Evolutionary conservation across 2,329 filamentous ascomycete genomes (phyloP), one percentile per base, ranked within the genome.

Genomic region (Microsporum ferrugineum): DNA sequence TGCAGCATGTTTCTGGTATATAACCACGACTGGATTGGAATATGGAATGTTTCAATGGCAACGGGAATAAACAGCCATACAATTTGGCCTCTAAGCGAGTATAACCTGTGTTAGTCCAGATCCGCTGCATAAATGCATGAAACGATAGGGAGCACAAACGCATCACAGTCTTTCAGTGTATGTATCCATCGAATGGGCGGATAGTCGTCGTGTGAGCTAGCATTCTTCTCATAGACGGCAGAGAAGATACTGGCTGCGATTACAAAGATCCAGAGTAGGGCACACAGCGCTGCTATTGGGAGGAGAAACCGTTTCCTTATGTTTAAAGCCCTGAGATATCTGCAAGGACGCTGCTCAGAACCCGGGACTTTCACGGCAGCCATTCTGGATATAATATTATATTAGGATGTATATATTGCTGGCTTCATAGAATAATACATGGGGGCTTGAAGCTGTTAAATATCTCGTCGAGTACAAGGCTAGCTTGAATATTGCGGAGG

Each of bases 1-100:
- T 63, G 61, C 14, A 61, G 43, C 7, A 36, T 31, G 39, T 59
- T 31, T 14, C 34, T 47, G 1, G 31, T 12, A 56, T 39, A 63
- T 12, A 63, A 59, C 36, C 53, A 51, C 17, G 53, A 27, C n/a
- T 63, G 61, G 10, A 63, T 58, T 14, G 58, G 53, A 8, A 63
- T 31, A 29, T 56, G 31, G 23, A 63, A 27, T 14, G 61, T 60
- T 51, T 63, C 59, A 31, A 55, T 49, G 10, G 29, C 17, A 33
- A 63, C 29, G 36, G 39, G 36, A 8, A 61, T 43, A 36, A 61
- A 61, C 36, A 63, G 31, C 14, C 31, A 10, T 23, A 58, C 8
- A 10, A 58, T 51, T 51, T 38, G 38, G 14, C 38, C 29, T 29
- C 55, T 61, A 33, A 51, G 49, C 39, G n/a, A 43, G 8, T 5